Evolutionary conservation across 345 rosid species (phyloP), one percentile per base, ranked within the genome.

Genomic region (Anastatica hierochuntica): DNA sequence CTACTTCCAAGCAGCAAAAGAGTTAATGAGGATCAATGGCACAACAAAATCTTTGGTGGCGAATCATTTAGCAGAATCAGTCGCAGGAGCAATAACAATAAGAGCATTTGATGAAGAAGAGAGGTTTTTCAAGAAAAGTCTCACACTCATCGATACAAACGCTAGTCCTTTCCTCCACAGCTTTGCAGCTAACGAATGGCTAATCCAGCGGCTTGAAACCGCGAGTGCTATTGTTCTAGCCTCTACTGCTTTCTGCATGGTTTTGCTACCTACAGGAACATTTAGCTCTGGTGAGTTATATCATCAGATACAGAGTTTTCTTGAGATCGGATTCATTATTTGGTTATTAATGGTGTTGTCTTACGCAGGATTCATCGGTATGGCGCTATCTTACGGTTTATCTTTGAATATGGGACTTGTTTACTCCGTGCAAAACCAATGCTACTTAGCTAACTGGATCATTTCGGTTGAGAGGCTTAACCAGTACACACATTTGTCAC

Each of bases 351-450:
- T 7, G 38, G 45, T 44, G 10, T 42, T 33, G 50, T 43, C 23
- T 43, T 43, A 15, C 2, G 31, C 85, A 92, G 98, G 98, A 33
- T 92, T 92, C 58, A 76, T 92, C 2, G 98, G 98, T 64, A 81
- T 92, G 97, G 94, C 98, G n/a, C 74, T 92, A 58, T 88, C 98
- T 4, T 88, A 92, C 35, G 98, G 97, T 62, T 84, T 92, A 67
- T 81, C 98, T 7, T 56, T 92, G 67, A 92, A 92, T 53, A 15
- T 63, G 70, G 77, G 94, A 20, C 76, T 92, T 38, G 94, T 88
- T 11, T 36, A 58, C 42, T 79, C 98, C 1, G 87, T 88, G 64
- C 95, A 88, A 73, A 81, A 85, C 80, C 95, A 85, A 51, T 88
- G 98, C 73, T 83, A 78, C 29, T 2, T 79, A 31, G 90, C 90